Base-by-base conservation (phyloP, 202 grass and related monocot species). In the Sporobolus alterniflorus region DNA sequence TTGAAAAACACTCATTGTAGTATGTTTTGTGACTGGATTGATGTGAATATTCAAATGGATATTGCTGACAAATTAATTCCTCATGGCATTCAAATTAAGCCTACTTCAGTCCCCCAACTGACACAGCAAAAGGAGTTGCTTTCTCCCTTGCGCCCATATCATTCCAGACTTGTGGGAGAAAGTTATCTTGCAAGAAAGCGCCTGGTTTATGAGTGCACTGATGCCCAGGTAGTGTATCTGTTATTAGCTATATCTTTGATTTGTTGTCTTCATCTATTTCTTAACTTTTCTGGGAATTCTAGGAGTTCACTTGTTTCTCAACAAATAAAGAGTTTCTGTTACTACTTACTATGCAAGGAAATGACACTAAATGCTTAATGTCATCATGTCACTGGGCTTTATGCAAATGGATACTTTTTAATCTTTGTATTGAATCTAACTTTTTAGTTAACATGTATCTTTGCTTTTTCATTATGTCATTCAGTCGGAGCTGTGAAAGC, bases 161-260 rank as follows among this genome's bases (percentile, higher is more conserved):
- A 99, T 87, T 93, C 97, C 48, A 99, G 74, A 86, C 97, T 99
- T 69, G 97, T 99, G 34, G 97, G 97, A 25, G 97, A 99, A 88
- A 99, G 97, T 88, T 99, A 82, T 81, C 91, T 99, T 43, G 97
- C 97, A 84, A 94, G 88, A 82, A 99, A 88, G 67, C 92, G 97
- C 8, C 91, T 91, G 0, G 88, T 97, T 75, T 99, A 99, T 29
- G 97, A 96, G 89, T 99, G 97, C 72, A 94, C 97, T 41, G 93
- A 99, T 74, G 78, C 85, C n/a, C 97, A 99, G 93, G 97, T 94
- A 82, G 49, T 80, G 32, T 55, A 15, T 82, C 32, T 36, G 61
- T 50, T 77, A 73, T 41, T 32, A 61, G 22, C 39, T 59, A 48
- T 72, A 29, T 5, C 30, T 76, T 11, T 50, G 21, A 51, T 82